Evolutionary conservation across 768 basidiomycete species (phyloP).

Genomic region (Hypholoma sublateritium): DNA sequence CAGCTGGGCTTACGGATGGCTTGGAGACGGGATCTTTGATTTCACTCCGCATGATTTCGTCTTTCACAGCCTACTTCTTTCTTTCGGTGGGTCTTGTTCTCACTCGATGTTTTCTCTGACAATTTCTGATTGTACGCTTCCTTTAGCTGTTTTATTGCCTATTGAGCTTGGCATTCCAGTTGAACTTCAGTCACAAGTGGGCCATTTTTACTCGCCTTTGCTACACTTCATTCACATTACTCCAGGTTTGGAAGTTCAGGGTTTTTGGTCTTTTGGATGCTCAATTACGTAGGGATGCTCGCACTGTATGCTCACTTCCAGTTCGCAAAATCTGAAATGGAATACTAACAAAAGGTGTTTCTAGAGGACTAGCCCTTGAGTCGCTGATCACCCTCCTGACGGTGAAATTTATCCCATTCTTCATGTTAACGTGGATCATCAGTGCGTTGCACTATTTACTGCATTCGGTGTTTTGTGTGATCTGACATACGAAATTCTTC

Average conservation of each 20-base stretch:
- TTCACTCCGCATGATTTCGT: slow-evolving; percentile 23
- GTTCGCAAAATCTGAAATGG: neutral
- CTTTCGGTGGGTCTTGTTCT: slow-evolving; percentile 25
- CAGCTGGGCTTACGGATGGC: slow-evolving; percentile 24
- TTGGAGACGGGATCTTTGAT: slow-evolving; percentile 28
- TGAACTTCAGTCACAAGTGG: slow-evolving; percentile 46
- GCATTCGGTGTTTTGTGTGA: neutral
- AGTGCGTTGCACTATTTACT: slow-evolving; percentile 29
- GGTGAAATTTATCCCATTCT: slow-evolving; percentile 50
- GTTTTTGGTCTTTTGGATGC: slow-evolving; percentile 70
- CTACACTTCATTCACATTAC: neutral
- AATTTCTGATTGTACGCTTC: neutral
- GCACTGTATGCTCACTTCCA: slow-evolving; percentile 34
- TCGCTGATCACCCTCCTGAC: slow-evolving; percentile 58
- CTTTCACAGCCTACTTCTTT: slow-evolving; percentile 27
- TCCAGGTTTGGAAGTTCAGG: slow-evolving; percentile 48
- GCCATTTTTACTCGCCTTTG: neutral
- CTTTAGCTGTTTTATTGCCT: slow-evolving; percentile 55
- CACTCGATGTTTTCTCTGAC: neutral
- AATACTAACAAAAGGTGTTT: neutral
- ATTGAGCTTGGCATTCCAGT: slow-evolving; percentile 55
- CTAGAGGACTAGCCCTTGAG: slow-evolving; percentile 62
- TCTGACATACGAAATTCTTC: neutral
- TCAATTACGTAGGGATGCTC: slow-evolving; percentile 58
- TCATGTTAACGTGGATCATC: slow-evolving; percentile 68